Evolutionary conservation across 768 basidiomycete species (phyloP).

Genomic region (Obba rivulosa): DNA sequence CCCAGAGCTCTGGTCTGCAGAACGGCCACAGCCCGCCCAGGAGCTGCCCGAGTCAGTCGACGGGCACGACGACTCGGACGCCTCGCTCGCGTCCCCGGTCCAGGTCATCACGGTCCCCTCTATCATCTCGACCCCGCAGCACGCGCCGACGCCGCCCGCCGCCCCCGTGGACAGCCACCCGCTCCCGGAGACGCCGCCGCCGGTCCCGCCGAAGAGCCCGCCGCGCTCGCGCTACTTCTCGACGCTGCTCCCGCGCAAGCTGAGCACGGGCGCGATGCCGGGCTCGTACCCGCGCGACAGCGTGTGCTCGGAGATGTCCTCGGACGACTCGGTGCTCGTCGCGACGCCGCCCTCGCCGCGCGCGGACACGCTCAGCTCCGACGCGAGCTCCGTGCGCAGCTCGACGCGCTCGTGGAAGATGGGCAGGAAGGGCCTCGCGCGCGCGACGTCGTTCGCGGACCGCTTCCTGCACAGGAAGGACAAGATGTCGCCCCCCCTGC

Average conservation of each 20-base stretch:
- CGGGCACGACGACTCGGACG: conserved; percentile 4
- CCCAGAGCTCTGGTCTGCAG: not conserved
- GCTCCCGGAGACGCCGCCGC: conserved; percentile 9
- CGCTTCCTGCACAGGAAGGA: conserved; percentile 18
- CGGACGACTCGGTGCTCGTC: conserved; percentile 62
- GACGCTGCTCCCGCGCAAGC: conserved; percentile 15
- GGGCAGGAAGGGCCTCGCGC: conserved; percentile 20
- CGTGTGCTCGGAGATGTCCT: conserved; percentile 56
- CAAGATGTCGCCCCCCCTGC: conserved; percentile 10
- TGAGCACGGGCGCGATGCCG: conserved; percentile 23
- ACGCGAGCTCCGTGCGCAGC: conserved; percentile 27
- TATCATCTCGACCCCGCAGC: conserved; percentile 3
- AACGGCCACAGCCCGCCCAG: conserved; percentile 9
- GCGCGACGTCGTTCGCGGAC: conserved; percentile 22
- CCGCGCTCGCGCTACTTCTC: conserved; percentile 37
- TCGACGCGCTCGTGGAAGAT: conserved; percentile 24
- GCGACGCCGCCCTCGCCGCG: conserved; percentile 51
- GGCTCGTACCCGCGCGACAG: conserved; percentile 50
- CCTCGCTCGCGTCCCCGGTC: conserved; percentile 5
- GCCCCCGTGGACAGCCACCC: not conserved
- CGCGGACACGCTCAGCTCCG: conserved; percentile 20
- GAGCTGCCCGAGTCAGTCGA: conserved; percentile 13
- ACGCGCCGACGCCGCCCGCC: not conserved
- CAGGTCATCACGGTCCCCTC: conserved; percentile 5
- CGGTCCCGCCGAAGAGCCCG: conserved; percentile 14